Evolutionary conservation across 352 stramenopile genomes (phyloP).

Genomic region (Globisporangium echinulatum): DNA sequence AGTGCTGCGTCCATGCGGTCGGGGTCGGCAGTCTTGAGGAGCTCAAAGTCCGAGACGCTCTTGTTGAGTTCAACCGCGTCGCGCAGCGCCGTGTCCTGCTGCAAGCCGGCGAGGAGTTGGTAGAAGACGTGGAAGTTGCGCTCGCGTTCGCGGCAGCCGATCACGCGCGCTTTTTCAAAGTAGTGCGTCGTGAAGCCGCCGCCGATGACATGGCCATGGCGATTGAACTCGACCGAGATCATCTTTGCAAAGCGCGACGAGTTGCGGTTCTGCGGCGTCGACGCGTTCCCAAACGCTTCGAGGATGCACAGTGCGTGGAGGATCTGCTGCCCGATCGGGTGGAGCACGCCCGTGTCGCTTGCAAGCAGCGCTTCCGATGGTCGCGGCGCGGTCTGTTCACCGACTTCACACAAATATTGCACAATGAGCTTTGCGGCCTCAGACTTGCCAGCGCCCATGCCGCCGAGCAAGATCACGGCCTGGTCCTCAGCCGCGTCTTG

Average conservation of each 20-base stretch:
- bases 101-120: slow-evolving; percentile 76
- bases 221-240: slow-evolving; percentile 79
- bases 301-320: slow-evolving; percentile 75
- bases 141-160: slow-evolving; percentile 64
- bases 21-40: slow-evolving; percentile 43
- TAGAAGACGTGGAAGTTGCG: slow-evolving; percentile 95
- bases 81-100: slow-evolving; percentile 59
- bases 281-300: slow-evolving; percentile 68
- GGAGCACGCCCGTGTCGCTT: slow-evolving; percentile 42
- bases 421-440: slow-evolving; percentile 79
- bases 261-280: slow-evolving; percentile 54
- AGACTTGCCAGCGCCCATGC: slow-evolving; percentile 71
- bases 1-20: slow-evolving; percentile 36
- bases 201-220: slow-evolving; percentile 68
- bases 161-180: slow-evolving; percentile 81
- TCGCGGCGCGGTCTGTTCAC: slow-evolving; percentile 39
- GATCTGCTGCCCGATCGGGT: slow-evolving; percentile 79
- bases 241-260: slow-evolving; percentile 80
- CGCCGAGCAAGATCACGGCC: slow-evolving; percentile 63
- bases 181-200: slow-evolving; percentile 79
- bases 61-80: slow-evolving; percentile 67
- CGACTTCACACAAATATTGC: slow-evolving; percentile 78
- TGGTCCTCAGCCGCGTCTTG: slow-evolving; percentile 76
- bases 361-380: slow-evolving; percentile 14
- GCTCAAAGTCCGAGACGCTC: slow-evolving; percentile 43